A percentile compares a stretch with the other conserved stretches of the same genome.
Evolutionary conservation across 768 basidiomycete species (phyloP).

Genomic region (Kwoniella sp.): DNA sequence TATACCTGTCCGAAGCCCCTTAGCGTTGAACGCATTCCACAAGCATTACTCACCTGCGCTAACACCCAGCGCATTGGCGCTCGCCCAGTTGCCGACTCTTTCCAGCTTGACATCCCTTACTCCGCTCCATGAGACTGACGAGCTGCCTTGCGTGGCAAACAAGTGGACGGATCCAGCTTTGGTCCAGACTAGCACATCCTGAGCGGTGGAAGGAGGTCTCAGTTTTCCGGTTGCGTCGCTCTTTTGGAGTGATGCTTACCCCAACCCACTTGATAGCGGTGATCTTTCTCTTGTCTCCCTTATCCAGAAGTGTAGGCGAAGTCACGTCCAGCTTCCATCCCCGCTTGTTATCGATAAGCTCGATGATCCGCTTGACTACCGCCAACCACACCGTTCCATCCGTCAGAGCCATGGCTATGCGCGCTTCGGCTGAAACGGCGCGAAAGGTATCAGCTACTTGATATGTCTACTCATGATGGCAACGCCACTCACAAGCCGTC

Average conservation of each 20-base stretch:
- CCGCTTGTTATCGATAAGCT: neutral
- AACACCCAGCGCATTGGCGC: constrained; percentile 28
- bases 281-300: constrained; percentile 22
- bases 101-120: constrained; percentile 9
- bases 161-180: constrained; percentile 35
- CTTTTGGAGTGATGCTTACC: constrained; percentile 19
- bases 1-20: too few species aligned
- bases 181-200: constrained; percentile 31
- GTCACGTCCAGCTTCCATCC: constrained; percentile 11
- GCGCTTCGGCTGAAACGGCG: constrained; percentile 6
- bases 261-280: constrained; percentile 26
- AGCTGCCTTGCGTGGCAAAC: constrained; percentile 1
- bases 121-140: constrained; percentile 18
- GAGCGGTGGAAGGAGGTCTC: neutral
- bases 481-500: constrained; percentile 18
- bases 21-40: neutral
- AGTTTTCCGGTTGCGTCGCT: neutral
- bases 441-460: neutral
- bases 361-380: constrained; percentile 6
- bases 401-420: constrained; percentile 20
- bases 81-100: constrained; percentile 37
- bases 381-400: constrained; percentile 24
- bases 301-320: constrained; percentile 1
- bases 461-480: too few species aligned
- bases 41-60: constrained; percentile 26